Percentiles rank a stretch among this genome's conserved stretches.
Evolutionary conservation across 139 green algal genomes (phyloP).

Genomic region (Micractinium sp.): DNA sequence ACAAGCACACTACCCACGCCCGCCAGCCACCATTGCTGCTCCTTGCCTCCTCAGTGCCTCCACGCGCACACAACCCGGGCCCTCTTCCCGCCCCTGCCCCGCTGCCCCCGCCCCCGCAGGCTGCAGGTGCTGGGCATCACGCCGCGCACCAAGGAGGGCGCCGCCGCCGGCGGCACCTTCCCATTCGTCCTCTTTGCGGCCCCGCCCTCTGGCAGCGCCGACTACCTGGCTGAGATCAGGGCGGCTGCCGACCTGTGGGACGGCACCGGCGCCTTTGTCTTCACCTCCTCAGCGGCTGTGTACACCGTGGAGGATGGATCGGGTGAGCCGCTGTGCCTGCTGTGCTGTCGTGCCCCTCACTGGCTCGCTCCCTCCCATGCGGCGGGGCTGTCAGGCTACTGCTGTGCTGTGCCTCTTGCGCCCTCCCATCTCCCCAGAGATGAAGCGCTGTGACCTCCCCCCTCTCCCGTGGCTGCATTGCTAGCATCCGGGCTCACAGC

Average conservation of each 20-base stretch:
- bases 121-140: slow-evolving; percentile 78
- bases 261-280: slow-evolving; percentile 85
- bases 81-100: too few species aligned
- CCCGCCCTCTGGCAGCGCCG: slow-evolving; percentile 84
- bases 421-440: too few species aligned
- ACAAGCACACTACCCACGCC: too few species aligned
- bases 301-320: slow-evolving; percentile 78
- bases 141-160: slow-evolving; percentile 57
- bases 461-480: too few species aligned
- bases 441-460: too few species aligned
- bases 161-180: slow-evolving; percentile 57
- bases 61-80: not conserved
- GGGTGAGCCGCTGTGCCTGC: not conserved
- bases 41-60: not conserved
- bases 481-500: too few species aligned
- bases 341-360: too few species aligned
- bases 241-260: slow-evolving; percentile 83
- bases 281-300: slow-evolving; percentile 89
- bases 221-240: slow-evolving; percentile 85
- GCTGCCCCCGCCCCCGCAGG: slow-evolving; percentile 41
- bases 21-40: too few species aligned
- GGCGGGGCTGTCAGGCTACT: too few species aligned
- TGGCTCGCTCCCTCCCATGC: too few species aligned
- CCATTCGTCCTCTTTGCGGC: slow-evolving; percentile 90
- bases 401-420: too few species aligned